phyloP scores from a whole-genome alignment of 2,329 filamentous ascomycete genomes.

The Canariomyces notabilis region DNA sequence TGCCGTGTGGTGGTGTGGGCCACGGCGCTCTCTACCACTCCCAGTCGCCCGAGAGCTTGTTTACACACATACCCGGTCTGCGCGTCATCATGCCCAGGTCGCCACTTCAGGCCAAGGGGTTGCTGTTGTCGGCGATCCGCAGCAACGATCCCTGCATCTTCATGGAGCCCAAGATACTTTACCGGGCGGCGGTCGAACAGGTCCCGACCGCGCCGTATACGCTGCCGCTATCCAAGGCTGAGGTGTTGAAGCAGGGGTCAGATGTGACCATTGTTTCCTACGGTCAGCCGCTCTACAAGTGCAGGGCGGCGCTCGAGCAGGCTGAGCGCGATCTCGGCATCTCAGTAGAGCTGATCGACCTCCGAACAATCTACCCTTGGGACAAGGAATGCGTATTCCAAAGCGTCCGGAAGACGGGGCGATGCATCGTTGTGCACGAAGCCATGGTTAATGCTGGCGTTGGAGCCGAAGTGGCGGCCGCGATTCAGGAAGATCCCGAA shows the following conservation, averaged over 20 bases:
- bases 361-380: constrained; percentile 88
- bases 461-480: constrained; percentile 82
- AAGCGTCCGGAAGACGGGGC: constrained; percentile 81
- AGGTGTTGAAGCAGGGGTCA: constrained; percentile 73
- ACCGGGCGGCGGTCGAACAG: constrained; percentile 86
- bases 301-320: constrained; percentile 68
- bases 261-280: constrained; percentile 84
- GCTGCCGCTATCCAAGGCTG: constrained; percentile 81
- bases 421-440: constrained; percentile 86
- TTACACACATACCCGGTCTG: constrained; percentile 81
- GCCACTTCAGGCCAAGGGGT: constrained; percentile 81
- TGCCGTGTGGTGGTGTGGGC: constrained; percentile 86
- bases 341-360: constrained; percentile 77
- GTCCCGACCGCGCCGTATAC: constrained; percentile 76
- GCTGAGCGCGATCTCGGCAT: constrained; percentile 72
- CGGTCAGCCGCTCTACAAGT: constrained; percentile 83
- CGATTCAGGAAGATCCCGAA: constrained; percentile 69
- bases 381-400: constrained; percentile 74
- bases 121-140: constrained; percentile 71
- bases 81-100: constrained; percentile 82
- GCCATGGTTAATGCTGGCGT: constrained; percentile 87
- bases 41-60: constrained; percentile 82
- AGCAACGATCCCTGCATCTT: constrained; percentile 85
- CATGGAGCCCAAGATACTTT: constrained; percentile 91
- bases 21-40: constrained; percentile 86